These are phyloP conservation scores for Sicyos baderoa DNA, from an alignment of 306 rosid species.

Conservation along the genomic window DNA sequence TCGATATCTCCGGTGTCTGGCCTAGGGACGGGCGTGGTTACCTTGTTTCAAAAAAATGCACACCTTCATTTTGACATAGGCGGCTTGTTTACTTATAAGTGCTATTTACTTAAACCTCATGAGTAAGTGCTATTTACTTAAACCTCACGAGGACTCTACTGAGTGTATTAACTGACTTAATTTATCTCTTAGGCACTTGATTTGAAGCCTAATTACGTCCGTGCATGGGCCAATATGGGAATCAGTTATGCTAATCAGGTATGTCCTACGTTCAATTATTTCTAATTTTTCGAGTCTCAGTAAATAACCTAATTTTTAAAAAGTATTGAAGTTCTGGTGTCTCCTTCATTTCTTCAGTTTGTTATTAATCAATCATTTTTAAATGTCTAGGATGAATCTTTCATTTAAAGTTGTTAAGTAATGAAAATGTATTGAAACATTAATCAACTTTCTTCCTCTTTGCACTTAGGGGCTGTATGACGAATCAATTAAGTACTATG, in stretches of 20 bases:
- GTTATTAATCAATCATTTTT: neutral
- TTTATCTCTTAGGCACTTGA: conserved; percentile 64
- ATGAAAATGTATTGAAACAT: neutral
- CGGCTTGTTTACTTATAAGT: neutral
- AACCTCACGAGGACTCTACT: neutral
- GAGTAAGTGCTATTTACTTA: neutral
- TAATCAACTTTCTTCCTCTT: conserved; percentile 8
- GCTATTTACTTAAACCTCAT: neutral
- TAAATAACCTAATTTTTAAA: neutral
- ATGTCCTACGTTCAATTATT: conserved; percentile 13
- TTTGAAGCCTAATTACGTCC: conserved; percentile 96
- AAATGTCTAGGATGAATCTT: neutral
- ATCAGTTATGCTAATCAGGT: conserved; percentile 99
- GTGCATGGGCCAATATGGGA: conserved; percentile 99
- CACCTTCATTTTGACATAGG: neutral
- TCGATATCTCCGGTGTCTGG: no score
- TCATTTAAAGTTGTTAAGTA: neutral
- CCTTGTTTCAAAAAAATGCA: no score
- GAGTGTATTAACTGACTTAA: conserved; percentile 15
- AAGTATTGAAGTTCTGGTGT: neutral
- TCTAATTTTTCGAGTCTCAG: conserved; percentile 4
- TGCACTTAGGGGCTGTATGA: conserved; percentile 71
- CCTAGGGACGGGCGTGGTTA: no score
- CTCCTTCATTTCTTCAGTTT: conserved; percentile 18
- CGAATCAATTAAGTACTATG: conserved; percentile 84